Evolutionary conservation across 306 rosid genomes (phyloP).

Genomic region (Abrus precatorius): DNA sequence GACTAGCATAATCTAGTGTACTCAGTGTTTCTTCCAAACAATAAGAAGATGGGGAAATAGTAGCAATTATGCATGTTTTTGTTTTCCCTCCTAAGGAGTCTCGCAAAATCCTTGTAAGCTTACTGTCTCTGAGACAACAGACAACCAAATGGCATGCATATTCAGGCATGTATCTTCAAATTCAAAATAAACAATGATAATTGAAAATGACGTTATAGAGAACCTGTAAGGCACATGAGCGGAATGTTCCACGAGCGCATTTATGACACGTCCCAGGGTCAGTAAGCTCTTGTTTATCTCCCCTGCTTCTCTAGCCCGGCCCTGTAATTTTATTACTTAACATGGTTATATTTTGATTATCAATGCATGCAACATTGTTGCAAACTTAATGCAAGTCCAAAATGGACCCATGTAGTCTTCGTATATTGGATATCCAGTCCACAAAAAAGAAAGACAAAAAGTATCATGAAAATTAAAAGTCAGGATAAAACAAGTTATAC

Average conservation of each 20-base stretch:
- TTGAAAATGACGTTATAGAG: constrained; percentile 19
- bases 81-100: constrained; percentile 98
- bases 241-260: constrained; percentile 96
- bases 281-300: constrained; percentile 99
- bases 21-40: constrained; percentile 94
- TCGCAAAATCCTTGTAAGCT: constrained; percentile 91
- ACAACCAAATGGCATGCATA: constrained; percentile 43
- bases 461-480: neutral
- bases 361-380: constrained; percentile 7
- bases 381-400: neutral
- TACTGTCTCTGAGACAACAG: constrained; percentile 79
- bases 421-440: neutral
- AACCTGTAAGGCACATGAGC: constrained; percentile 95
- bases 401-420: neutral
- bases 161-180: constrained; percentile 16
- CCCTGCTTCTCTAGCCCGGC: constrained; percentile 99
- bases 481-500: neutral
- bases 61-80: constrained; percentile 96
- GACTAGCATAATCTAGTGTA: constrained; percentile 92
- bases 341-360: constrained; percentile 16
- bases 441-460: neutral
- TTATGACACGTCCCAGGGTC: constrained; percentile 95
- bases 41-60: constrained; percentile 84
- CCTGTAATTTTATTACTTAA: constrained; percentile 58
- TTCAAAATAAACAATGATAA: constrained; percentile 9